These are phyloP conservation scores for Tremella mesenterica DNA, from an alignment of 768 basidiomycete genomes.

Conservation along the genomic window DNA sequence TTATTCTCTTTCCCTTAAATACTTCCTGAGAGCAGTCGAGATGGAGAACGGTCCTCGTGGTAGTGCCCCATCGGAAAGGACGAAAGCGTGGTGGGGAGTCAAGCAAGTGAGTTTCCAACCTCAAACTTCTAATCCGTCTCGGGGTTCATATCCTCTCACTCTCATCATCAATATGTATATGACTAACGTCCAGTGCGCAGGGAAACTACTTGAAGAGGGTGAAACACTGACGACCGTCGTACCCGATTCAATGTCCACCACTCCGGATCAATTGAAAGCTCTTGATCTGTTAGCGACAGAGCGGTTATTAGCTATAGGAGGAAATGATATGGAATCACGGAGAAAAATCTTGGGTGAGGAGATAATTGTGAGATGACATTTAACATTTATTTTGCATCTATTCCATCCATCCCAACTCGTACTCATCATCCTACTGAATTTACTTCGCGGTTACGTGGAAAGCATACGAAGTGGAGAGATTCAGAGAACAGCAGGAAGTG, in stretches of 20 bases:
- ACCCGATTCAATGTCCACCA: conserved; percentile 8
- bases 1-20: conserved; percentile 33
- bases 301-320: conserved; percentile 19
- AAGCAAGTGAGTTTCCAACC: conserved; percentile 4
- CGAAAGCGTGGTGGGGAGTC: conserved; percentile 39
- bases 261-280: conserved; percentile 13
- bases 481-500: no score
- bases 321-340: conserved; percentile 11
- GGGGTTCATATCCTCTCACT: background rate
- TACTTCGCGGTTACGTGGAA: no score
- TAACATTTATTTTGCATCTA: background rate
- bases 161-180: background rate
- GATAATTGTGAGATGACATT: background rate
- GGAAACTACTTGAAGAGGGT: conserved; percentile 10
- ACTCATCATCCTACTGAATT: no score
- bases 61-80: conserved; percentile 1
- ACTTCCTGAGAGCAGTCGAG: conserved; percentile 36
- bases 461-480: no score
- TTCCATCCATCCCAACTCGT: no score
- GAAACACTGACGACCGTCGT: conserved; percentile 6
- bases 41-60: conserved; percentile 30
- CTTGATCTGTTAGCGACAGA: conserved; percentile 31
- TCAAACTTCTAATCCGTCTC: background rate
- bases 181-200: conserved; percentile 3
- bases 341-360: conserved; percentile 18